Evolutionary conservation across 202 grass and related monocot species (phyloP), one percentile per base, ranked within the genome.

Genomic region (Panicum virgatum): DNA sequence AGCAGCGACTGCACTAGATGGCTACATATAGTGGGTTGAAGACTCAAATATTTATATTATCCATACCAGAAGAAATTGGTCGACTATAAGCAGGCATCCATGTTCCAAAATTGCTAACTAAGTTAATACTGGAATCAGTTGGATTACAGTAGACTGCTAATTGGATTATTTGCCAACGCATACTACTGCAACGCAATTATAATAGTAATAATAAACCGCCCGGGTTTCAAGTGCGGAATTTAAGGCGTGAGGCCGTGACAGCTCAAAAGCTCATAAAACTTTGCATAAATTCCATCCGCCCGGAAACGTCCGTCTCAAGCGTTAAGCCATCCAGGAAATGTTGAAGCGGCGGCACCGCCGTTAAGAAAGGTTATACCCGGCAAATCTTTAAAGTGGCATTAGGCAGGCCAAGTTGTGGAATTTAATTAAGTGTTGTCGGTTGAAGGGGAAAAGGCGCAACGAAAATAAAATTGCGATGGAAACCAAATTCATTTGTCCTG

Each of bases 251-350:
- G 29, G 5, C 34, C 19, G 50, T 66, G 62, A 79, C 61, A 83
- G 60, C 43, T 59, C 50, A 78, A 60, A 84, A 80, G 63, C 14
- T 53, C 15, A 38, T 68, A 62, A 72, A 74, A 73, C 51, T 61
- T 36, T 53, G 83, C 40, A 82, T 78, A 73, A 86, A 66, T 54
- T 69, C 34, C 11, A 53, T 73, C 32, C 59, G 36, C 23, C 19
- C 54, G 45, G 37, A 76, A 85, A 89, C 53, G 82, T 77, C 26
- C 29, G 9, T 29, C 36, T 46, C 26, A 89, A 88, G 86, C 45
- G 59, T 85, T 42, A 73, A 79, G 42, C 50, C 63, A 60, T 80
- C 62, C 36, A 62, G 23, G 43, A 72, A 74, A 39, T 65, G 54
- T 72, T 42, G 56, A 76, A 70, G 80, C 63, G 29, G 6, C 13